phyloP scores from a whole-genome alignment of 805 yeast genomes.

The Lachancea sp. region DNA sequence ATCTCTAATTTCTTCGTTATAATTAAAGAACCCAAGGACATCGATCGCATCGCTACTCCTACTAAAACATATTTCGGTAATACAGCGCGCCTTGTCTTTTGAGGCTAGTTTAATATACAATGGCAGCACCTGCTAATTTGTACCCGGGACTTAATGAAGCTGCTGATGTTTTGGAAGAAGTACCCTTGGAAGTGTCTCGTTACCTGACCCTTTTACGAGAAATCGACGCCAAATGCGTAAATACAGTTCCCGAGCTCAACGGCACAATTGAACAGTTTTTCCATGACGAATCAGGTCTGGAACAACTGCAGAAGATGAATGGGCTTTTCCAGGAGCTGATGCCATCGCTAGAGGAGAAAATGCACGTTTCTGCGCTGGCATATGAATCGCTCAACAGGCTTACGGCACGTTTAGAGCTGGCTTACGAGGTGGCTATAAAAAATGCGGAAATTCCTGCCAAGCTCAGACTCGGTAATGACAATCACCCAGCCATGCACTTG shows the following conservation, averaged over 20 bases:
- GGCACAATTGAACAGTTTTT: constrained; percentile 27
- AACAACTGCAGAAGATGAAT: constrained; percentile 34
- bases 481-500: constrained; percentile 80
- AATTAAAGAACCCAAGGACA: no score
- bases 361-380: constrained; percentile 94
- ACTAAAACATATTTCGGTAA: no score
- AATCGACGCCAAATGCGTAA: constrained; percentile 88
- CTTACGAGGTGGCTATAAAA: constrained; percentile 63
- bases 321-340: constrained; percentile 55
- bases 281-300: constrained; percentile 21
- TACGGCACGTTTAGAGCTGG: constrained; percentile 68
- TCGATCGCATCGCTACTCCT: no score
- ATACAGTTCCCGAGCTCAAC: constrained; percentile 61
- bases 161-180: constrained; percentile 83
- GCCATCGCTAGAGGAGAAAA: constrained; percentile 92
- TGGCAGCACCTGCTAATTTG: constrained; percentile 39
- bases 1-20: no score
- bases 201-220: constrained; percentile 86
- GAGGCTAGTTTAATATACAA: no score
- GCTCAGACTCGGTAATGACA: constrained; percentile 68
- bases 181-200: constrained; percentile 75
- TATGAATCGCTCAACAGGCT: constrained; percentile 68
- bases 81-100: no score
- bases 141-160: constrained; percentile 89
- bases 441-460: constrained; percentile 74